Conservation (phyloP, 768 basidiomycete species). For the Amylocystis lapponica region DNA sequence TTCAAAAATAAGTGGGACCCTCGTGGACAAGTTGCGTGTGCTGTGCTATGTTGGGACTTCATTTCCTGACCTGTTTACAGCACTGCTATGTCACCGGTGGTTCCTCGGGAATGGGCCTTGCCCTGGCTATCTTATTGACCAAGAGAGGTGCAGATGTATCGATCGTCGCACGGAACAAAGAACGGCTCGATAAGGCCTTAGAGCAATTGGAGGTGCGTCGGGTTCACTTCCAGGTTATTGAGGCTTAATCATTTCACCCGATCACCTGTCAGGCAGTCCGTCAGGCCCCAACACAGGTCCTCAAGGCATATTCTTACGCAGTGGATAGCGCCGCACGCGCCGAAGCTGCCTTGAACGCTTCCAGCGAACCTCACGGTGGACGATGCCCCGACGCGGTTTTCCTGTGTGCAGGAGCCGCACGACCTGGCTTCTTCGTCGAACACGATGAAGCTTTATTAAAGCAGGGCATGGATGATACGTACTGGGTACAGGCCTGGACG, state of each 20-base stretch:
- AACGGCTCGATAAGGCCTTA: conserved; percentile 55
- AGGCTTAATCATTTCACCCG: not conserved
- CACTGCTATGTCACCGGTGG: conserved; percentile 87
- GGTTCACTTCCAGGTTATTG: no score
- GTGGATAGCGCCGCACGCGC: conserved; percentile 50
- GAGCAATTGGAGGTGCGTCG: conserved; percentile 55
- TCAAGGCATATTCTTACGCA: conserved; percentile 64
- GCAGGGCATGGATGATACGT: conserved; percentile 51
- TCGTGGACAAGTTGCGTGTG: conserved; percentile 16
- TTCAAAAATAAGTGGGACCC: conserved; percentile 25
- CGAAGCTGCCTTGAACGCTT: conserved; percentile 55
- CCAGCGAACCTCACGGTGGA: conserved; percentile 47
- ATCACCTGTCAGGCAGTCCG: conserved; percentile 34
- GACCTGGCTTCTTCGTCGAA: conserved; percentile 74
- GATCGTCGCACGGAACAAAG: conserved; percentile 74
- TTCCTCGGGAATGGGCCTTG: conserved; percentile 73
- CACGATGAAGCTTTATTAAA: conserved; percentile 52
- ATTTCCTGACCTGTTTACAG: conserved; percentile 31
- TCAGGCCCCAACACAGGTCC: conserved; percentile 48
- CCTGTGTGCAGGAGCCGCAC: conserved; percentile 68
- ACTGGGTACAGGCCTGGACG: conserved; percentile 50
- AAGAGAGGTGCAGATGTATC: conserved; percentile 74
- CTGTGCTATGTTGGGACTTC: not conserved
- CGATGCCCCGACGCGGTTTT: conserved; percentile 71
- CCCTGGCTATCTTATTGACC: conserved; percentile 61